A percentile compares a stretch with the other conserved stretches of the same genome.
phyloP scores from a whole-genome alignment of 306 rosid genomes.

The Morella rubra region DNA sequence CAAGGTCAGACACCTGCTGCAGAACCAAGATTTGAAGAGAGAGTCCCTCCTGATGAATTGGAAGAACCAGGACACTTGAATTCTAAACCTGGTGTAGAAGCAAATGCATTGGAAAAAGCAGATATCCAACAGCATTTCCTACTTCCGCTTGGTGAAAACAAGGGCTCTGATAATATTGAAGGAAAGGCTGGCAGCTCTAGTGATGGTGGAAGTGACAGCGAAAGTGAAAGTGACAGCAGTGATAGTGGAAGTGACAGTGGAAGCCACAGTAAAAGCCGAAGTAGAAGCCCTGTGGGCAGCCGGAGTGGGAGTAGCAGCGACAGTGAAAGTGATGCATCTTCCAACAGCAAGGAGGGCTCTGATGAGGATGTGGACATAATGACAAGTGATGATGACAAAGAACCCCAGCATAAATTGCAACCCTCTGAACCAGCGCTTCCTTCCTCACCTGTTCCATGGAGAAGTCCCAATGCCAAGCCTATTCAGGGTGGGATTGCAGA shows the following conservation, averaged over 20 bases:
- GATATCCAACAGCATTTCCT: conserved; percentile 63
- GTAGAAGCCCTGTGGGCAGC: conserved; percentile 70
- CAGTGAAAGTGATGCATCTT: conserved; percentile 88
- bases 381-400: conserved; percentile 98
- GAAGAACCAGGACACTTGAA: conserved; percentile 46
- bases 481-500: conserved; percentile 52
- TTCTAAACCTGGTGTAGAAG: conserved; percentile 51
- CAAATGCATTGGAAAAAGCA: conserved; percentile 46
- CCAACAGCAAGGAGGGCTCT: conserved; percentile 86
- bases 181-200: conserved; percentile 75
- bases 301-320: conserved; percentile 89
- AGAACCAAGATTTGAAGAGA: conserved; percentile 53
- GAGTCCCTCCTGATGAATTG: conserved; percentile 39
- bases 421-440: conserved; percentile 48
- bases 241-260: conserved; percentile 87
- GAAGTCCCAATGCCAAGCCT: conserved; percentile 54
- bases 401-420: conserved; percentile 57
- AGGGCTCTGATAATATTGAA: conserved; percentile 64
- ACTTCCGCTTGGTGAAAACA: conserved; percentile 55
- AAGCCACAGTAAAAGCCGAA: conserved; percentile 79
- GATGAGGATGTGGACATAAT: conserved; percentile 96
- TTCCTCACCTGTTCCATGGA: conserved; percentile 42
- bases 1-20: conserved; percentile 56
- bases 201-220: conserved; percentile 85
- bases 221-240: conserved; percentile 86